These are phyloP conservation scores for Dalechampia spathulata DNA, from an alignment of 441 rosid species.

Conservation along the genomic window DNA sequence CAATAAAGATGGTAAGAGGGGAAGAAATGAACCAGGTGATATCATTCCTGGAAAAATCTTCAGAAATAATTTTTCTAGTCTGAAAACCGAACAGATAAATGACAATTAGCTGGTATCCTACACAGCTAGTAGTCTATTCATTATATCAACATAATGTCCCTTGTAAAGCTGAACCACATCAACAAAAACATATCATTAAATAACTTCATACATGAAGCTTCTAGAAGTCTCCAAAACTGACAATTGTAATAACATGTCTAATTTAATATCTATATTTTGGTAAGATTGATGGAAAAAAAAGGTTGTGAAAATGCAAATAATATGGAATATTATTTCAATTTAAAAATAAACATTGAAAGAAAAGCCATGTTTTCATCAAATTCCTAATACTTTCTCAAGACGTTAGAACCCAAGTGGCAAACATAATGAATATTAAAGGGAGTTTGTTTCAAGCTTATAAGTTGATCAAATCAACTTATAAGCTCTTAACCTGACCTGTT, in stretches of 20 bases:
- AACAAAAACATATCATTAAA: not conserved
- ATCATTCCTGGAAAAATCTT: slow-evolving; percentile 73
- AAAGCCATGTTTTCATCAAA: not conserved
- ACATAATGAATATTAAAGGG: too few relatives aligned
- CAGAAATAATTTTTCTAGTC: slow-evolving; percentile 72
- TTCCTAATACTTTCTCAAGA: slow-evolving; percentile 1
- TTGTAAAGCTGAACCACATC: not conserved
- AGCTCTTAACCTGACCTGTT: too few relatives aligned
- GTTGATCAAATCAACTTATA: too few relatives aligned
- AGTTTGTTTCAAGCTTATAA: too few relatives aligned
- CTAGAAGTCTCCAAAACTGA: not conserved
- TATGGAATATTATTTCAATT: not conserved
- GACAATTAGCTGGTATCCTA: slow-evolving; percentile 9
- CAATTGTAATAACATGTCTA: not conserved
- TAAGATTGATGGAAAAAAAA: not conserved
- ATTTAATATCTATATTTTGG: not conserved
- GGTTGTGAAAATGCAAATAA: not conserved
- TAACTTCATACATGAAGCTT: not conserved
- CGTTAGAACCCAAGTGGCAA: too few relatives aligned
- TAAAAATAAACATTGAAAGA: not conserved
- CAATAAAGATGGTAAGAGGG: slow-evolving; percentile 74
- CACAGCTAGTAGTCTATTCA: not conserved
- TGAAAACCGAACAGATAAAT: slow-evolving; percentile 30
- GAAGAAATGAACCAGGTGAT: slow-evolving; percentile 91
- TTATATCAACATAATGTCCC: slow-evolving; percentile 1